Evolutionary conservation across 2,329 filamentous ascomycete genomes (phyloP).

Genomic region (Chalara sp.): DNA sequence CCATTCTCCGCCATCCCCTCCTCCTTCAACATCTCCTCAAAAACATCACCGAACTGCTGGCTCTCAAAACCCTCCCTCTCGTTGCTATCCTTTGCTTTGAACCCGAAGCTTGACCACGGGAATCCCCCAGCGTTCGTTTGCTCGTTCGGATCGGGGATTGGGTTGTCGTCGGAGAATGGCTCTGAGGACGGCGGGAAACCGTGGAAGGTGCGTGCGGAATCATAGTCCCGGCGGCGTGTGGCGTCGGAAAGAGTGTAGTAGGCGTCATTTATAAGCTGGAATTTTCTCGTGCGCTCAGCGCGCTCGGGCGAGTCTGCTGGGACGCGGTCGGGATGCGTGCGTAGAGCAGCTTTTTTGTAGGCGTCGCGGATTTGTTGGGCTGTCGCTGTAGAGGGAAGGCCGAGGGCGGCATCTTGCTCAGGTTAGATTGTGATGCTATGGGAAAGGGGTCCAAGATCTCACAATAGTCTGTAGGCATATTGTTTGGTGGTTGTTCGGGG

Average conservation of each 20-base stretch:
- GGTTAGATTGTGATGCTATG: constrained; percentile 1
- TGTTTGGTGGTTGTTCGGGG: not conserved
- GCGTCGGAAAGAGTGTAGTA: constrained; percentile 87
- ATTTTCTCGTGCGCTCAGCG: constrained; percentile 71
- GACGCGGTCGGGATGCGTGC: constrained; percentile 90
- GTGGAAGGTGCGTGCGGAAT: constrained; percentile 60
- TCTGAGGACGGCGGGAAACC: constrained; percentile 33
- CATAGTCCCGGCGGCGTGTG: constrained; percentile 73
- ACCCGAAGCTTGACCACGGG: constrained; percentile 69
- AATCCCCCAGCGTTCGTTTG: constrained; percentile 42
- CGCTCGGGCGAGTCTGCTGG: constrained; percentile 78
- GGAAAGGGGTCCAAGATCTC: constrained; percentile 13
- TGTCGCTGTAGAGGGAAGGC: constrained; percentile 65
- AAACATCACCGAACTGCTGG: constrained; percentile 80
- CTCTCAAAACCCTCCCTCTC: constrained; percentile 57
- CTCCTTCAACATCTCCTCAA: constrained; percentile 86
- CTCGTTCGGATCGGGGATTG: constrained; percentile 32
- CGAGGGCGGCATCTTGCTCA: constrained; percentile 62
- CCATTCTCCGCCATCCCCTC: constrained; percentile 72
- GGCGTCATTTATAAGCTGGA: constrained; percentile 88
- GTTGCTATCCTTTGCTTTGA: constrained; percentile 37
- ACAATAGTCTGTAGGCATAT: constrained; percentile 33
- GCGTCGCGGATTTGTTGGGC: constrained; percentile 84
- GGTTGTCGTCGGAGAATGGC: constrained; percentile 32
- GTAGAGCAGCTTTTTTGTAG: constrained; percentile 88